Conservation (phyloP, 1,284 basidiomycete genomes). For the Rhodotorula glutinis region DNA sequence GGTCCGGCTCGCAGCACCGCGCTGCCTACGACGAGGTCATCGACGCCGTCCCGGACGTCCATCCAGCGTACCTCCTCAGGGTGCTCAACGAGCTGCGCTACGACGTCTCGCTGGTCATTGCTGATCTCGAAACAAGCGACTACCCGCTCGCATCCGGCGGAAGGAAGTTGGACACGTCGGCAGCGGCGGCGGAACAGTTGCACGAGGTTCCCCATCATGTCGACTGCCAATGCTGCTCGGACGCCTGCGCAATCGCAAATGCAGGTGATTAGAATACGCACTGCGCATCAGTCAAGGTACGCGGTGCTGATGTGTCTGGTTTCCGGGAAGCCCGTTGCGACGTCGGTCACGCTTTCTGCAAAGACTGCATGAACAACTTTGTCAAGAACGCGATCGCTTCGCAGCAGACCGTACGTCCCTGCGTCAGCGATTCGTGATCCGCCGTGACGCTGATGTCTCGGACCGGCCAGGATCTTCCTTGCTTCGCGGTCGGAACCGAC, state of each 20-base stretch:
- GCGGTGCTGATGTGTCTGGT: background rate
- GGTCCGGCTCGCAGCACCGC: background rate
- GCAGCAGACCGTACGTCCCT: conserved; percentile 12
- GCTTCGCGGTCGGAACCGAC: conserved; percentile 32
- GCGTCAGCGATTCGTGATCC: too few species aligned
- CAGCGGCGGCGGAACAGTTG: too few species aligned
- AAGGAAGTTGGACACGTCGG: background rate
- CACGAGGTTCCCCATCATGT: conserved; percentile 3
- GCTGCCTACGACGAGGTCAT: background rate
- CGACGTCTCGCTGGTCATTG: background rate
- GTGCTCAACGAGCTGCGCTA: background rate
- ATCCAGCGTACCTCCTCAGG: background rate
- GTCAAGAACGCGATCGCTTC: conserved; percentile 34
- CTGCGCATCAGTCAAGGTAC: too few species aligned
- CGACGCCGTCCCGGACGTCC: background rate
- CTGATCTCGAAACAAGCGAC: background rate
- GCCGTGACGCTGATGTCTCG: too few species aligned
- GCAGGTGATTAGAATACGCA: too few species aligned
- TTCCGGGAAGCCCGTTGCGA: conserved; percentile 28
- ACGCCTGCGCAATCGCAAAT: conserved; percentile 7
- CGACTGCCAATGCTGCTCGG: conserved; percentile 43
- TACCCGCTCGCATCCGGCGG: background rate
- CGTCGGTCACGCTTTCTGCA: conserved; percentile 41
- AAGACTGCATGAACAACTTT: conserved; percentile 30
- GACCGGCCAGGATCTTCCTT: conserved; percentile 23